These are phyloP conservation scores for Kurtzmaniella quercitrusa DNA, from an alignment of 1,139 yeast species.

Conservation along the genomic window DNA sequence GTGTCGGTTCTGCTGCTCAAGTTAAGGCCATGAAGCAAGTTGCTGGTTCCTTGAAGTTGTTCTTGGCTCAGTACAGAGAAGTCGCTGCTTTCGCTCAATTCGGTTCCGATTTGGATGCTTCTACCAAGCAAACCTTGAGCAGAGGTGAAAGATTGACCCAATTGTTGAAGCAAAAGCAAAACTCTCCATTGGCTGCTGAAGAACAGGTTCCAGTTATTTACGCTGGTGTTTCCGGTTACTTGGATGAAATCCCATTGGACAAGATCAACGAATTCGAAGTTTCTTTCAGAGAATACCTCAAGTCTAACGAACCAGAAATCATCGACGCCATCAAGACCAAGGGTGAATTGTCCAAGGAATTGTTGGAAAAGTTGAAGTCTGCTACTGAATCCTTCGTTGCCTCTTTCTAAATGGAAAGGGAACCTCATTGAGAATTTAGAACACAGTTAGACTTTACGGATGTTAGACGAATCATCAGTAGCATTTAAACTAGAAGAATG, in stretches of 20 bases:
- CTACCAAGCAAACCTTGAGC: conserved; percentile 96
- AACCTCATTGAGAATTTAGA: conserved; percentile 3
- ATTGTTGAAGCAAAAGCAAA: conserved; percentile 97
- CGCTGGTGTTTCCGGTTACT: conserved; percentile 99
- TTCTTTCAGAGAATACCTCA: conserved; percentile 86
- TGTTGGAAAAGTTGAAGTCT: conserved; percentile 80
- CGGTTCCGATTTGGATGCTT: conserved; percentile 99
- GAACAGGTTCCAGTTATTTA: conserved; percentile 98
- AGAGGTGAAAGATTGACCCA: conserved; percentile 99
- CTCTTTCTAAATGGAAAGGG: conserved; percentile 50
- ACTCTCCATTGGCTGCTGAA: conserved; percentile 95
- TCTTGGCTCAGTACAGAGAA: conserved; percentile 99
- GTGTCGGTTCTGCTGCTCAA: conserved; percentile 99
- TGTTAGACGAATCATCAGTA: conserved; percentile 2
- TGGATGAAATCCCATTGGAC: conserved; percentile 81
- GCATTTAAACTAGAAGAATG: conserved; percentile 3
- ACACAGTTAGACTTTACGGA: conserved; percentile 3
- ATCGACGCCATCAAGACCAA: conserved; percentile 77
- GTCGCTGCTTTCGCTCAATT: conserved; percentile 99
- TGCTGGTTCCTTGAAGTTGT: conserved; percentile 99
- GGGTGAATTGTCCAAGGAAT: conserved; percentile 90
- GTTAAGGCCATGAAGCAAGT: conserved; percentile 99
- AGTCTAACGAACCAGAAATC: conserved; percentile 84
- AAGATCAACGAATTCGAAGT: conserved; percentile 90
- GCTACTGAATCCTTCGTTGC: conserved; percentile 91